Base-by-base conservation (phyloP, 2,329 filamentous ascomycete species). In the Pyrenophora seminiperda region DNA sequence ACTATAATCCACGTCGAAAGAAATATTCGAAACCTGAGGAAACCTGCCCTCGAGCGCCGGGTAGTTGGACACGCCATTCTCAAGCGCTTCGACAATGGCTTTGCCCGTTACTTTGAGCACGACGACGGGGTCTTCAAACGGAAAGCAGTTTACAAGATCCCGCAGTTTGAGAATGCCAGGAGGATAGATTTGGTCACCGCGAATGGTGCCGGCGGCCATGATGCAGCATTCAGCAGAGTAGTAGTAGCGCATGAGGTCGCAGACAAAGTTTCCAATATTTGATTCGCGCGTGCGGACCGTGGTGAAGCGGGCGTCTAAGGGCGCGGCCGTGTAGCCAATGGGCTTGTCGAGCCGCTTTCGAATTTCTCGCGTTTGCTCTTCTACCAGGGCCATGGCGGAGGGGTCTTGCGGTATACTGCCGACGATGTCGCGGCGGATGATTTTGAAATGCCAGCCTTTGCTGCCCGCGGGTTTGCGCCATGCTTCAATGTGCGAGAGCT, bases 231-330 rank as follows among this genome's bases (percentile, higher is more conserved):
- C 92, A 0, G 89, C 86, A 4, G 80, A 76, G 68, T 96, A 91
- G 67, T 95, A 88, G 54, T 85, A 85, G 6, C 90, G 83, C 90
- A 96, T 96, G 18, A 97, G 81, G 68, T 97, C 91, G 73, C 89
- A 94, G 3, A 96, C 88, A 70, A 95, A 95, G 73, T 96, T 96
- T 1, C 89, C 91, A 11, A 95, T 76, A 66, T 96, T 97, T 46
- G 88, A 91, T 73, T 96, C 91, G 37, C 77, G 79, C 15, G 83
- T 77, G 9, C 91, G 81, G 0, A 96, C 90, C 0, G 90, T 95
- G 13, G 85, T 88, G 72, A 96, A 97, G 2, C 91, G 86, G 2
- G 89, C 89, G 68, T 97, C 92, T 0, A 97, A 81, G 0, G 91
- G 89, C 1, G 85, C 86, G 0, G 87, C 85, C 0, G 91, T 95